phyloP scores from a whole-genome alignment of 768 basidiomycete genomes.

The Auricularia heimuer region DNA sequence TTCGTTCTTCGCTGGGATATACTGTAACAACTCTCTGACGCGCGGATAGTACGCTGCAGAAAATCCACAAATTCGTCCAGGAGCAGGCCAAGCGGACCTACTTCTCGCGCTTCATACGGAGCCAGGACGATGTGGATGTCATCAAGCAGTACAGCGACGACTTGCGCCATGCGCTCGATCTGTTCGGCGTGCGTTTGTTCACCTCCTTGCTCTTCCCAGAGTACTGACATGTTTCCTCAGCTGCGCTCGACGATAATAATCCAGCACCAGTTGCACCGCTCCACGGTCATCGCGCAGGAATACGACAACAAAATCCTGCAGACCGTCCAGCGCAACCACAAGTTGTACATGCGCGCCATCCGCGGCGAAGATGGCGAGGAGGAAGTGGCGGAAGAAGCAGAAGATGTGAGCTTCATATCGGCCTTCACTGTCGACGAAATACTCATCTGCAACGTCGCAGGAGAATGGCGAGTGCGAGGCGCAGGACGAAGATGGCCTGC shows the following conservation, averaged over 20 bases:
- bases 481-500: too few relatives aligned
- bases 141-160: slow-evolving; percentile 1
- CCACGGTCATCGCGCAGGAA: not conserved
- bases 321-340: slow-evolving; percentile 1
- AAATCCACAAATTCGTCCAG: not conserved
- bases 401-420: not conserved
- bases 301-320: slow-evolving; percentile 1
- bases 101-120: slow-evolving; percentile 2
- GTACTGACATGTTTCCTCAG: not conserved
- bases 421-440: too few relatives aligned
- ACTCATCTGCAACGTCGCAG: too few relatives aligned
- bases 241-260: not conserved
- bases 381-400: not conserved
- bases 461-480: too few relatives aligned
- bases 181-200: not conserved
- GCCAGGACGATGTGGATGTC: not conserved
- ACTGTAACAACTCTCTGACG: not conserved
- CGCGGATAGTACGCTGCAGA: not conserved
- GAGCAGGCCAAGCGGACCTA: not conserved
- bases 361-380: not conserved
- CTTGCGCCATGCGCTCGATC: not conserved
- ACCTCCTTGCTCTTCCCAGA: not conserved
- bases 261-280: too few relatives aligned
- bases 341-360: slow-evolving; percentile 1
- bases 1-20: not conserved